Evolutionary conservation across 208 protist genomes (phyloP).

Genomic region (Tritrichomonas musculus): DNA sequence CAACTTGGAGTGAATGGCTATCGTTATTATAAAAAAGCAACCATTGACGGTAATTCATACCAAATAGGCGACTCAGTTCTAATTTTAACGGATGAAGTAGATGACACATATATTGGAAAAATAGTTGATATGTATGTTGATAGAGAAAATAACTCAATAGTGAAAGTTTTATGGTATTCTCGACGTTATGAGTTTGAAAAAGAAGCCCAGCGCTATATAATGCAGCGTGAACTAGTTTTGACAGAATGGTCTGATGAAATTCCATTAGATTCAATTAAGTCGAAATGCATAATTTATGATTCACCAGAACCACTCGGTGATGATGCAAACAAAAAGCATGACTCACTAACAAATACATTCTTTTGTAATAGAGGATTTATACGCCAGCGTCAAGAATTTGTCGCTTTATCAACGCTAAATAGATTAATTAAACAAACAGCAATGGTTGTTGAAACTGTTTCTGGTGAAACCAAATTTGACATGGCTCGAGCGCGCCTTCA

Average conservation of each 20-base stretch:
- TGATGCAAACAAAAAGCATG: background rate
- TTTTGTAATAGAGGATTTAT: conserved; percentile 25
- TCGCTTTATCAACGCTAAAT: background rate
- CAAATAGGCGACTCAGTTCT: background rate
- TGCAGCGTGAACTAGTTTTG: background rate
- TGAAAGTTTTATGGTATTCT: background rate
- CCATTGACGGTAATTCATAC: background rate
- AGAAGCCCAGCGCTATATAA: background rate
- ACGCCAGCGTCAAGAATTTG: background rate
- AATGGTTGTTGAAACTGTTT: background rate
- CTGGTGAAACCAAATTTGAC: background rate
- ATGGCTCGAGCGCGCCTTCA: background rate
- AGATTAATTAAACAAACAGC: background rate
- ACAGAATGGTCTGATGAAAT: background rate
- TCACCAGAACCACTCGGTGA: background rate
- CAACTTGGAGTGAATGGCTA: background rate
- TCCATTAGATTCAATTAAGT: background rate
- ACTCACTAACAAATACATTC: background rate
- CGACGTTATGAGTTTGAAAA: background rate
- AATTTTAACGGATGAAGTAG: background rate
- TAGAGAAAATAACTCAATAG: background rate
- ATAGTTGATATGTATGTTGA: background rate
- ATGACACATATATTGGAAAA: background rate
- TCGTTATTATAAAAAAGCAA: background rate
- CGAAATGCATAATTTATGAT: background rate